Evolutionary conservation across 805 yeast genomes (phyloP), one percentile per base, ranked within the genome.

Genomic region (Wickerhamiella alocasiicola): DNA sequence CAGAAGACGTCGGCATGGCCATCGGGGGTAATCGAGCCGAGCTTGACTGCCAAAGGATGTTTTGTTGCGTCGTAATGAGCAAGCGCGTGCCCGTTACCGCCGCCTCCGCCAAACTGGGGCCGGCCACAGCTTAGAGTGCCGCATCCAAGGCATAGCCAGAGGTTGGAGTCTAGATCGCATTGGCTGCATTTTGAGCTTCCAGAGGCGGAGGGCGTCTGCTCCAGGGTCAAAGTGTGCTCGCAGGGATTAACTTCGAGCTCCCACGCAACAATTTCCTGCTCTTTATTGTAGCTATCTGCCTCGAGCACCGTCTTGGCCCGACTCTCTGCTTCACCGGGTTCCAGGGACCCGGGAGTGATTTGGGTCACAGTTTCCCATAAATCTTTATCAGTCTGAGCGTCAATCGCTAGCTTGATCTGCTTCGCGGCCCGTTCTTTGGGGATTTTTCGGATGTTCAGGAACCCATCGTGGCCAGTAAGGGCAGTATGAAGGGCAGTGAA

Each of bases 101-200:
- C 79, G 9, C 81, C 74, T 18, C 93, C 88, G 26, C 97, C 98
- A 55, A 81, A 83, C 59, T 91, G 98, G 24, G 77, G 76, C 48
- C 99, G 67, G 5, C 99, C 99, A 62, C 99, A 91, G 4, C 95
- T 95, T 9, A 85, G 52, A n/a, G 71, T 63, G 2, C 98, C 98
- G 68, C 98, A 91, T 36, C 72, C 71, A 34, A 91, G 61, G 63
- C 99, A 91, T 13, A 91, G 66, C 99, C 99, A 91, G 35, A 91
- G 61, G 55, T 91, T 91, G 48, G 78, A 81, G 23, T 61, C 59
- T 48, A 91, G 64, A 2, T 61, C 67, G 45, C 70, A 65, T 24
- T 48, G 38, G 9, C 56, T 33, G 44, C 70, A 66, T 12, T 55
- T 55, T 2, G 53, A 48, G 9, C 55, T 45, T 6, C 15, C 12